phyloP scores from a whole-genome alignment of 2,329 filamentous ascomycete genomes.

The Ophiosphaerella herpotricha region DNA sequence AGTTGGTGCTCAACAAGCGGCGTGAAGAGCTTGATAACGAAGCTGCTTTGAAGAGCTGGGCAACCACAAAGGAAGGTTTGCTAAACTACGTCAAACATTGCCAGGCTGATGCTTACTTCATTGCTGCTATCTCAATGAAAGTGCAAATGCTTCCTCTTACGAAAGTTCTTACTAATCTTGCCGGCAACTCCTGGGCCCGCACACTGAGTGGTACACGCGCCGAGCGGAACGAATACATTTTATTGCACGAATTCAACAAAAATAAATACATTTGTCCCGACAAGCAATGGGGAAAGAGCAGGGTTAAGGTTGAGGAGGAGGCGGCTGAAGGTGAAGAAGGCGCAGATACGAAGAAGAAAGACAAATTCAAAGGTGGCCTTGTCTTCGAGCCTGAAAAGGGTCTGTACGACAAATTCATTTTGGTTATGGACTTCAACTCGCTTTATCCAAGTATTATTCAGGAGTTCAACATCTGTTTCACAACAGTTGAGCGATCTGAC shows the following conservation, averaged over 20 bases:
- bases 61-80: constrained; percentile 78
- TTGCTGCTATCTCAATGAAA: constrained; percentile 84
- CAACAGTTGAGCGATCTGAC: constrained; percentile 81
- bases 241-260: constrained; percentile 92
- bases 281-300: constrained; percentile 81
- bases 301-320: constrained; percentile 74
- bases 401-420: constrained; percentile 94
- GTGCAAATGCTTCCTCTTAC: constrained; percentile 92
- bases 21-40: constrained; percentile 90
- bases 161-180: constrained; percentile 93
- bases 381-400: constrained; percentile 98
- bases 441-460: constrained; percentile 98
- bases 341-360: constrained; percentile 87
- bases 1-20: constrained; percentile 77
- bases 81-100: constrained; percentile 94
- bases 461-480: constrained; percentile 99
- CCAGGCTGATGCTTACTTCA: constrained; percentile 94
- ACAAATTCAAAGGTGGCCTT: constrained; percentile 98
- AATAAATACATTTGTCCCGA: constrained; percentile 99
- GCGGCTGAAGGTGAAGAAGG: constrained; percentile 70
- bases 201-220: constrained; percentile 94
- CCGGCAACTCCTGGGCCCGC: constrained; percentile 96
- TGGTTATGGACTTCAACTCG: constrained; percentile 99
- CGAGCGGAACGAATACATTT: constrained; percentile 98
- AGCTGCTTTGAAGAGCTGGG: constrained; percentile 83